Conservation (phyloP, 1,284 basidiomycete species). For the Heliocybe sulcata region DNA sequence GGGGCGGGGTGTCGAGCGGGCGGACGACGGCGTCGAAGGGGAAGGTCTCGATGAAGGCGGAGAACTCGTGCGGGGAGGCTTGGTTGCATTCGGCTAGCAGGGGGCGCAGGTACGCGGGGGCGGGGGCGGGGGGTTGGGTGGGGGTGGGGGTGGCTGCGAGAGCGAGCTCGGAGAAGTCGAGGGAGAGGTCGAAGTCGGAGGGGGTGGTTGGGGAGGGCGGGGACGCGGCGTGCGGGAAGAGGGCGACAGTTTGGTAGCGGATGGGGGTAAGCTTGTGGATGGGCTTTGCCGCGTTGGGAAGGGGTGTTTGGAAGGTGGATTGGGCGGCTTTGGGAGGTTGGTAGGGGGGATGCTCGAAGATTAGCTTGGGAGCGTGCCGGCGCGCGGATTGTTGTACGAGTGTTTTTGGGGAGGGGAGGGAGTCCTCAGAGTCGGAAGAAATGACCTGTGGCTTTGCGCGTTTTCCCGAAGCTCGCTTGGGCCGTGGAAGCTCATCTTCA, state of each 20-base stretch:
- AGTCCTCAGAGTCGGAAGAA: constrained; percentile 38
- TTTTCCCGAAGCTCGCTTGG: constrained; percentile 12
- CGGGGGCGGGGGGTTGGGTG: constrained; percentile 9
- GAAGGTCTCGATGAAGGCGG: constrained; percentile 72
- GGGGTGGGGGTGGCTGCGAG: constrained; percentile 23
- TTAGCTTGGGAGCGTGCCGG: not conserved
- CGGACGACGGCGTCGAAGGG: constrained; percentile 59
- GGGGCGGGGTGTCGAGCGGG: constrained; percentile 13
- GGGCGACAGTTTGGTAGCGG: constrained; percentile 23
- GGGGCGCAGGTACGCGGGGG: constrained; percentile 47
- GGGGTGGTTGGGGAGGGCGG: constrained; percentile 38
- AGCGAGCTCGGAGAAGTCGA: constrained; percentile 47
- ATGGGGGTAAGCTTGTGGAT: constrained; percentile 63
- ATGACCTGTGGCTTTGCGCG: constrained; percentile 21
- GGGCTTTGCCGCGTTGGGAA: constrained; percentile 28
- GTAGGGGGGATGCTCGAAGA: not conserved
- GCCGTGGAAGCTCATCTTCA: constrained; percentile 14
- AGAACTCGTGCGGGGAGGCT: constrained; percentile 62
- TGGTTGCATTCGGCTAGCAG: constrained; percentile 65
- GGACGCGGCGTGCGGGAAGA: constrained; percentile 39
- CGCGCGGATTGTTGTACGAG: not conserved
- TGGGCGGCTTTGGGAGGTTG: not conserved
- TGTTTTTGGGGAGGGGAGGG: not conserved
- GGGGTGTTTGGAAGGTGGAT: constrained; percentile 19
- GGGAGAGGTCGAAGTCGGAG: constrained; percentile 43